phyloP scores from a whole-genome alignment of 345 rosid species.

The Populus euphratica region DNA sequence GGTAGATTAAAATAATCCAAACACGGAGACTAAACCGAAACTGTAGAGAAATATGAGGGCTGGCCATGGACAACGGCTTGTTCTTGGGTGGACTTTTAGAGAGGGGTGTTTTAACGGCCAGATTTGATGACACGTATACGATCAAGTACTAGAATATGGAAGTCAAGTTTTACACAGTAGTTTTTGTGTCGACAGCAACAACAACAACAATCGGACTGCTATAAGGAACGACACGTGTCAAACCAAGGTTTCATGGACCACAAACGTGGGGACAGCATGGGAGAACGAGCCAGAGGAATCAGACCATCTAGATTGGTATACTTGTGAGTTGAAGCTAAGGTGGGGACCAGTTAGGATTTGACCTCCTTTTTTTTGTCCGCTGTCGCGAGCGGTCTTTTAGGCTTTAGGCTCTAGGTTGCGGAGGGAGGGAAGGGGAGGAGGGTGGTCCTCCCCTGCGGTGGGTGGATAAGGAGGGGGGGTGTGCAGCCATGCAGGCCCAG shows the following conservation, averaged over 20 bases:
- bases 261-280: constrained; percentile 1
- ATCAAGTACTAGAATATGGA: neutral
- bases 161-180: neutral
- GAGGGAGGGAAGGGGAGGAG: neutral
- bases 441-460: neutral
- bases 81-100: neutral
- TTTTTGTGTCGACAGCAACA: constrained; percentile 10
- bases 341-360: constrained; percentile 10
- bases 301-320: neutral
- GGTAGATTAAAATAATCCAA: neutral
- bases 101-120: neutral
- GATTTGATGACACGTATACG: neutral
- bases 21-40: neutral
- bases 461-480: neutral
- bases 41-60: neutral
- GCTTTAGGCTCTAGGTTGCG: neutral
- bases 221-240: constrained; percentile 3
- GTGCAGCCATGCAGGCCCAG: neutral
- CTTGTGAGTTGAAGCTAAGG: neutral
- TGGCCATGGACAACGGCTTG: neutral
- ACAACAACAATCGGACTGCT: neutral
- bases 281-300: neutral
- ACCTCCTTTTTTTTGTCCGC: neutral
- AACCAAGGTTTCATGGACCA: constrained; percentile 22
- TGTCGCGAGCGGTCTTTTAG: neutral